These are phyloP conservation scores for Trichosporon coremiiforme DNA, from an alignment of 1,284 basidiomycete genomes.

Conservation along the genomic window DNA sequence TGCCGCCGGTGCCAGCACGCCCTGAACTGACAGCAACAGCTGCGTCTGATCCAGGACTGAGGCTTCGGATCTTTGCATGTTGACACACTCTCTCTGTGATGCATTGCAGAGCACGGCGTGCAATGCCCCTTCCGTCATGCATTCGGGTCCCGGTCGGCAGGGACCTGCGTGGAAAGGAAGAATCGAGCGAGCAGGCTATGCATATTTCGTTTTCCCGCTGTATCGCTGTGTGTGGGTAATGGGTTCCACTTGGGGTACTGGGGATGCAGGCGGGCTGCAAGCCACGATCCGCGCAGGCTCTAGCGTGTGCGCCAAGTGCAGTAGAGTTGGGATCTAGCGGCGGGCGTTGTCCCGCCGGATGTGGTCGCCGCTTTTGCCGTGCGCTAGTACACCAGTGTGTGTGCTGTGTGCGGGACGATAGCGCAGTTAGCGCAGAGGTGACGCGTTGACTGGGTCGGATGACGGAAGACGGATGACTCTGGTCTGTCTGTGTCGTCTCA, in stretches of 20 bases:
- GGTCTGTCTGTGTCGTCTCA: too few species aligned
- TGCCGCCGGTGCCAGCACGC: neutral
- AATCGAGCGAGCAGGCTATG: conserved; percentile 4
- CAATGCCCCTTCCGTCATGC: neutral
- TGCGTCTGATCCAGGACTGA: too few species aligned
- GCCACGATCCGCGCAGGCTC: conserved; percentile 10
- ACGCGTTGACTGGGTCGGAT: neutral
- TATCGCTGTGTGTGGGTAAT: neutral
- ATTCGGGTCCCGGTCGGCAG: neutral
- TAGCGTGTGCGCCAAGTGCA: neutral
- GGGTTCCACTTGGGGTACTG: neutral
- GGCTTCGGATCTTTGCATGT: neutral
- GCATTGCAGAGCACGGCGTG: too few species aligned
- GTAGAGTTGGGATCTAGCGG: conserved; percentile 9
- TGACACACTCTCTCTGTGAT: too few species aligned
- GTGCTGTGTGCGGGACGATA: too few species aligned
- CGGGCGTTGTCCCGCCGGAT: neutral
- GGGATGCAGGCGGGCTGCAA: neutral
- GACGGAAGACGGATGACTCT: neutral
- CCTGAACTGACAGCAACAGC: neutral
- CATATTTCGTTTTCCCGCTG: conserved; percentile 5
- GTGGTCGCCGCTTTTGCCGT: neutral
- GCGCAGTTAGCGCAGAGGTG: too few species aligned
- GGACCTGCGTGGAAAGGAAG: neutral
- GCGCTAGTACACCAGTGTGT: neutral